Base-by-base conservation (phyloP, 1,284 basidiomycete species). In the Ceratobasidium sp. region DNA sequence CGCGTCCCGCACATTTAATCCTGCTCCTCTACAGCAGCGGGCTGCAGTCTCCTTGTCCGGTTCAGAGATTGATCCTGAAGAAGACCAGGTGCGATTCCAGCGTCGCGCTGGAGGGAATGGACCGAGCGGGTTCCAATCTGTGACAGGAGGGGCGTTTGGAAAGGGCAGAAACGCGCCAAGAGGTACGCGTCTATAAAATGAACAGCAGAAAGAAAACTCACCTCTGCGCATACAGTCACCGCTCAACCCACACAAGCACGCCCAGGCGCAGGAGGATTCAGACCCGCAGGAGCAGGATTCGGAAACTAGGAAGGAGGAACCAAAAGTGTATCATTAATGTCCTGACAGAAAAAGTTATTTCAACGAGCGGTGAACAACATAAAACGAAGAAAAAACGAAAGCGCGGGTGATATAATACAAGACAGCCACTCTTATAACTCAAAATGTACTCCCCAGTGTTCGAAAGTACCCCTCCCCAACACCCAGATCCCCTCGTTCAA, bases 261-360 rank as follows among this genome's bases (percentile, higher is more conserved):
- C 22, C 51, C 77, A 2, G 69, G 56, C n/a, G 78, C 80, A 8
- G 81, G 82, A 32, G 80, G 79, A 19, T 83, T 84, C 80, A 81
- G 81, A 77, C 83, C 82, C 11, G 81, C 82, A 9, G 79, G 79
- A 19, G 77, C 79, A 15, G 43, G 54, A 64, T 13, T 64, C 40
- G 49, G 44, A 54, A 9, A 49, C 19, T 54, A 62, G n/a, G 19
- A 51, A 46, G 22, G 34, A 25, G 29, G 56, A 64, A 64, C 32
- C 67, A 22, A 62, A n/a, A 75, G 71, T 73, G 44, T 49, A 66
- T 44, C 13, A 68, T 22, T 43, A 74, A 44, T 40, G 62, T 62
- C 59, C 76, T 44, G 37, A 64, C 59, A 67, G 32, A 67, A 65
- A 59, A 57, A 51, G 66, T 22, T 57, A 52, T 67, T 77, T 76